A percentile compares a stretch with the other conserved stretches of the same genome.
These are phyloP conservation scores for Blastobotrys apis DNA, from an alignment of 1,139 yeast genomes.

Conservation along the genomic window DNA sequence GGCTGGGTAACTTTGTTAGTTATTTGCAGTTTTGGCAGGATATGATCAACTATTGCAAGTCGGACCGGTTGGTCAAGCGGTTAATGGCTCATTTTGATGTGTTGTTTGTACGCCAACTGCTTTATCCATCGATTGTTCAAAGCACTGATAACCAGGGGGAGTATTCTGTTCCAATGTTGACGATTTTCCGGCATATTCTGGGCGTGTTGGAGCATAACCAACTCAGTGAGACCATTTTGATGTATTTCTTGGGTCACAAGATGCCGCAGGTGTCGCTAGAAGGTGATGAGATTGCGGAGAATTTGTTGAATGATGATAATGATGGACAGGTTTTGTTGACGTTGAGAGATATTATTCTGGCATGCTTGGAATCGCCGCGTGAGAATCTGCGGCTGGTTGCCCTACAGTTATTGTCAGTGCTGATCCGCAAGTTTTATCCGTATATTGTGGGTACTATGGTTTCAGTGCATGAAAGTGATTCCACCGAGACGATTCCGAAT, in stretches of 20 bases:
- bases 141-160: constrained; percentile 24
- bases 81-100: constrained; percentile 29
- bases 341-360: constrained; percentile 23
- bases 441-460: constrained; percentile 21
- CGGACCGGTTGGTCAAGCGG: constrained; percentile 18
- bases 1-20: constrained; percentile 24
- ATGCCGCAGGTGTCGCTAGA: neutral
- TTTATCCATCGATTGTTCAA: constrained; percentile 30
- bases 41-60: constrained; percentile 23
- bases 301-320: constrained; percentile 13
- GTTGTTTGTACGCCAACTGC: constrained; percentile 30
- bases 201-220: constrained; percentile 25
- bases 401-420: constrained; percentile 26
- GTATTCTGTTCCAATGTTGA: constrained; percentile 20
- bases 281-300: neutral
- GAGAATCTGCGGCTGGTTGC: constrained; percentile 20
- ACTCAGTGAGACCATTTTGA: constrained; percentile 27
- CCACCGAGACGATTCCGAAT: constrained; percentile 1
- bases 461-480: constrained; percentile 3
- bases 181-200: constrained; percentile 22
- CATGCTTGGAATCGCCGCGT: constrained; percentile 21
- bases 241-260: constrained; percentile 27
- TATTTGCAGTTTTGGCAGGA: constrained; percentile 35
- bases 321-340: constrained; percentile 20
- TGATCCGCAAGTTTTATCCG: constrained; percentile 29